Conservation (phyloP, 768 basidiomycete genomes). For the Hygrocybe punicea region DNA sequence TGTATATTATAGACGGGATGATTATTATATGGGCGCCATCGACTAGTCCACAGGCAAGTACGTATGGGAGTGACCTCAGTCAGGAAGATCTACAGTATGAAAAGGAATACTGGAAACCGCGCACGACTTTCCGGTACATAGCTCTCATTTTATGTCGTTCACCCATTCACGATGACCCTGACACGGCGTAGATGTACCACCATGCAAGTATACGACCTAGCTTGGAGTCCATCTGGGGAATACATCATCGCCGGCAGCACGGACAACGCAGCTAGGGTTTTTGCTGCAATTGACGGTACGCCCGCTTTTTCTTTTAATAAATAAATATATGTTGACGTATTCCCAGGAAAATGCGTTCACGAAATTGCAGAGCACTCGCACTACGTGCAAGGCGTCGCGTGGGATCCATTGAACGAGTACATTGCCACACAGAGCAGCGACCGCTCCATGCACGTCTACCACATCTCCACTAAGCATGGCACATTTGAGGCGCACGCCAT, state of each 20-base stretch:
- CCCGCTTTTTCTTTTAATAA: constrained; percentile 16
- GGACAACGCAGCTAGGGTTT: constrained; percentile 89
- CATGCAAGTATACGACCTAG: constrained; percentile 96
- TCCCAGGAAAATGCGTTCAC: constrained; percentile 75
- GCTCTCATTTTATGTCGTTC: background rate
- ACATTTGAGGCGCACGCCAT: constrained; percentile 85
- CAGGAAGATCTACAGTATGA: constrained; percentile 81
- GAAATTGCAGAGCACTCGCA: constrained; percentile 94
- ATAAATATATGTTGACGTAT: constrained; percentile 6
- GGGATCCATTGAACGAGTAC: constrained; percentile 97
- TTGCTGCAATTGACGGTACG: constrained; percentile 66
- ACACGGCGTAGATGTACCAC: constrained; percentile 72
- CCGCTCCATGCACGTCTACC: constrained; percentile 92
- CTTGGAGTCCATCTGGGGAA: constrained; percentile 95
- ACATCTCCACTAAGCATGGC: constrained; percentile 75
- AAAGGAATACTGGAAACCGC: constrained; percentile 93
- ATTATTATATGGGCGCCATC: constrained; percentile 93
- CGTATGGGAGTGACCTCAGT: constrained; percentile 79
- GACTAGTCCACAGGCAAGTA: constrained; percentile 60
- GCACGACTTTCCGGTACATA: constrained; percentile 57
- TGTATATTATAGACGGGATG: constrained; percentile 73
- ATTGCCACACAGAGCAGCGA: constrained; percentile 97
- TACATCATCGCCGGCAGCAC: constrained; percentile 96
- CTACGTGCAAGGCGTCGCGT: constrained; percentile 97
- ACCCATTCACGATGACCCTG: background rate